These are phyloP conservation scores for Aureobasidium namibiae DNA, from an alignment of 2,329 filamentous ascomycete genomes.

Conservation along the genomic window DNA sequence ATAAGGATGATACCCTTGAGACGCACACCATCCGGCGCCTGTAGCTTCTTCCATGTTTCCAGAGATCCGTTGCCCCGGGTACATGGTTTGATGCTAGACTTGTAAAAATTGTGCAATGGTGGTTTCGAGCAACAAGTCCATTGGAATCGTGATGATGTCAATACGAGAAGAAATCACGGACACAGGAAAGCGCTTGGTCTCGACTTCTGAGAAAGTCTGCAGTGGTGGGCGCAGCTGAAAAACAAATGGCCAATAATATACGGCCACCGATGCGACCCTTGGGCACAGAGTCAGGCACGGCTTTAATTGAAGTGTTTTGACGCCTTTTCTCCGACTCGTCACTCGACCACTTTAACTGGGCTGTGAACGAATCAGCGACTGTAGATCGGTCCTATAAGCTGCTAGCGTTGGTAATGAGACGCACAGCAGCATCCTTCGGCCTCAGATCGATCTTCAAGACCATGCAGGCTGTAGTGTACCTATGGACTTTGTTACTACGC, in stretches of 20 bases:
- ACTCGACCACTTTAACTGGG: not conserved
- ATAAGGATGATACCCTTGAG: not conserved
- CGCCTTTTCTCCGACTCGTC: not conserved
- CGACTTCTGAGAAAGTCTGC: not conserved
- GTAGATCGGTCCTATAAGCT: conserved; percentile 4
- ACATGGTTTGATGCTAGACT: not conserved
- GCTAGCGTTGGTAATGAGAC: not conserved
- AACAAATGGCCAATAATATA: not conserved
- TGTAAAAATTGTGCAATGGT: not conserved
- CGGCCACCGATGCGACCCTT: not conserved
- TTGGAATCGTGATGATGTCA: not conserved
- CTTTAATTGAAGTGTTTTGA: not conserved
- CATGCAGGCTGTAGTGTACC: not conserved
- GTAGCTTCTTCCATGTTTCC: not conserved
- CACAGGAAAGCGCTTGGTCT: not conserved
- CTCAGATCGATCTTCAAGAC: not conserved
- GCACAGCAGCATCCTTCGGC: not conserved
- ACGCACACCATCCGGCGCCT: not conserved
- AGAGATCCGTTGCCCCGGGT: not conserved
- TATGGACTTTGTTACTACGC: not conserved
- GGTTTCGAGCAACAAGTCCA: not conserved
- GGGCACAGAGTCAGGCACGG: not conserved
- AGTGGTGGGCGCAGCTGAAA: not conserved
- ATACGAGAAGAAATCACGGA: not conserved
- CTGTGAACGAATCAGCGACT: not conserved